phyloP scores from a whole-genome alignment of 805 yeast species.

The Yamadazyma ubonensis region DNA sequence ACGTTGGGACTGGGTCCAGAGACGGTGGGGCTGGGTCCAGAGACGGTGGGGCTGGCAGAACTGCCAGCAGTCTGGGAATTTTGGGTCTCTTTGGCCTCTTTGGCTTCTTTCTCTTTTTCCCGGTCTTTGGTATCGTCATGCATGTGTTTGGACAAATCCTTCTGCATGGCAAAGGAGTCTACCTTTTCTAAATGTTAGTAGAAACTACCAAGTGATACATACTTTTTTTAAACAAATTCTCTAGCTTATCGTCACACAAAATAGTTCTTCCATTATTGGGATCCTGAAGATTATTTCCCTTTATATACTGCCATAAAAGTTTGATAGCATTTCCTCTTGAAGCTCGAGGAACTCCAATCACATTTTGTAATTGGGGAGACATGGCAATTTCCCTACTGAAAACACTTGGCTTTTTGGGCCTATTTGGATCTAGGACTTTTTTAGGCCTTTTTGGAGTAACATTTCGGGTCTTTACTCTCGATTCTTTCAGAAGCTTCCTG shows the following conservation, averaged over 20 bases:
- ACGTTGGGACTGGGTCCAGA: too few relatives aligned
- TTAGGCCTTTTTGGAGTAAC: conserved; percentile 11
- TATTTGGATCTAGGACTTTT: conserved; percentile 11
- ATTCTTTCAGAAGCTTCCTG: conserved; percentile 41
- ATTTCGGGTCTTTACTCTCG: conserved; percentile 4
- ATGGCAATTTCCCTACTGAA: conserved; percentile 46
- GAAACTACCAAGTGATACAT: conserved; percentile 19
- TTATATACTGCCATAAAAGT: conserved; percentile 68
- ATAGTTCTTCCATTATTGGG: conserved; percentile 66
- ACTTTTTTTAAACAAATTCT: conserved; percentile 57
- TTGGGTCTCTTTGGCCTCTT: neutral
- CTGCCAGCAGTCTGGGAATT: too few relatives aligned
- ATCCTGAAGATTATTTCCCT: conserved; percentile 59
- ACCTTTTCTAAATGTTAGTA: conserved; percentile 29
- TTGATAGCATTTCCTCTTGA: conserved; percentile 74
- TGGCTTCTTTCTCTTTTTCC: neutral
- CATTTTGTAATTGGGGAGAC: conserved; percentile 49
- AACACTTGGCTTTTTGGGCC: conserved; percentile 28
- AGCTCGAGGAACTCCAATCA: conserved; percentile 44
- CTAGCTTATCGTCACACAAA: conserved; percentile 57
- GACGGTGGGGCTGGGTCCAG: too few relatives aligned
- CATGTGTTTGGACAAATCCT: conserved; percentile 52
- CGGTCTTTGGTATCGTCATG: conserved; percentile 19
- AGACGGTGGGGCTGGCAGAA: too few relatives aligned
- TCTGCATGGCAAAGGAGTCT: conserved; percentile 59